phyloP scores from a whole-genome alignment of 75 land plant genomes.

The Cryptomeria japonica region DNA sequence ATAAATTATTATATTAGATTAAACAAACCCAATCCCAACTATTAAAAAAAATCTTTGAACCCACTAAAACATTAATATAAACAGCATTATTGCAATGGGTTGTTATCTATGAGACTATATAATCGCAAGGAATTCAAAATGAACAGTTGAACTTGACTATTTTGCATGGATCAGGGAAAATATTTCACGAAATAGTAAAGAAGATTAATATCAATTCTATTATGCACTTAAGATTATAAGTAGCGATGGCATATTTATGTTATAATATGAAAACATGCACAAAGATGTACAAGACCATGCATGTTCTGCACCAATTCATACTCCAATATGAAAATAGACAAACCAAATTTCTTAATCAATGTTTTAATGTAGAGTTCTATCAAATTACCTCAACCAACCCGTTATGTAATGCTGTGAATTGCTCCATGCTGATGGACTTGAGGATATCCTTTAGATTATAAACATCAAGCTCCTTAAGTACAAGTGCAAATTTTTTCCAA shows the following conservation, averaged over 20 bases:
- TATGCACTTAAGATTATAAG: background rate
- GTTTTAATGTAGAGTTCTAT: background rate
- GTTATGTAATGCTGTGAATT: conserved; percentile 53
- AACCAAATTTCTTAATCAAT: conserved; percentile 4
- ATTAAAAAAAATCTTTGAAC: background rate
- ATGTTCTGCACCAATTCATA: background rate
- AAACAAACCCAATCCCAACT: background rate
- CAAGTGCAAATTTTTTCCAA: conserved; percentile 76
- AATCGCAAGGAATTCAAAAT: background rate
- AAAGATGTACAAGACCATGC: background rate
- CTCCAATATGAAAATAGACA: background rate
- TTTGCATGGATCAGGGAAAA: background rate
- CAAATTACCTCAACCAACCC: conserved; percentile 51
- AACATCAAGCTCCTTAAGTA: conserved; percentile 75
- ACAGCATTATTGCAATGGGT: background rate
- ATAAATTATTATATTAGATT: background rate
- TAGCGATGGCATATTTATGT: background rate
- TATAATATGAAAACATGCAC: background rate
- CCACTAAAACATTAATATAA: background rate
- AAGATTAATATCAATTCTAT: background rate
- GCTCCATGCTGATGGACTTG: conserved; percentile 46
- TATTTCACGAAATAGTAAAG: background rate
- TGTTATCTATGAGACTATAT: background rate
- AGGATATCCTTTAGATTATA: conserved; percentile 70
- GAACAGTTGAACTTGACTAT: background rate